Evolutionary conservation across 2,329 filamentous ascomycete genomes (phyloP).

Genomic region (Aspergillus fumigatus): DNA sequence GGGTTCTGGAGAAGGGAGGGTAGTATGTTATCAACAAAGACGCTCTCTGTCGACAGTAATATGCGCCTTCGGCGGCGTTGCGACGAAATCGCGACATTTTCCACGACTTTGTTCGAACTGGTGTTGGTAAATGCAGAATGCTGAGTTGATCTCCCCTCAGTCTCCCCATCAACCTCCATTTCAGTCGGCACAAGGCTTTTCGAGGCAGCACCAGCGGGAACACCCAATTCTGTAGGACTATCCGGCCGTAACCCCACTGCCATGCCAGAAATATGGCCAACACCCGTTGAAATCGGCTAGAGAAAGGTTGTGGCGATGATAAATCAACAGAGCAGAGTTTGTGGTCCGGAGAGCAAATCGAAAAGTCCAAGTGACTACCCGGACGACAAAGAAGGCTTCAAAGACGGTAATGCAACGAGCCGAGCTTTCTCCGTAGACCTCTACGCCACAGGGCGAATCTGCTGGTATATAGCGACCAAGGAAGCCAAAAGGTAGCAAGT

Average conservation of each 20-base stretch:
- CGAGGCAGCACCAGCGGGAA: constrained; percentile 1
- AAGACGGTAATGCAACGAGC: not conserved
- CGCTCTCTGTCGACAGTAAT: constrained; percentile 36
- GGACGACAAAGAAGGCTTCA: not conserved
- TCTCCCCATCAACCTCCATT: constrained; percentile 26
- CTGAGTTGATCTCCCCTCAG: constrained; percentile 13
- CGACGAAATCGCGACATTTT: constrained; percentile 2
- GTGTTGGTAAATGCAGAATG: constrained; percentile 1
- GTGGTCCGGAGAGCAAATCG: not conserved
- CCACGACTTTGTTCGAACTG: not conserved
- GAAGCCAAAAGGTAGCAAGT: not conserved
- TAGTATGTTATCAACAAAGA: constrained; percentile 37
- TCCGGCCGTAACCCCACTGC: constrained; percentile 15
- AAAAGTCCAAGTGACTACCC: not conserved
- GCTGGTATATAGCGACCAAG: not conserved
- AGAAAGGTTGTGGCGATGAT: not conserved
- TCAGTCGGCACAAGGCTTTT: constrained; percentile 15
- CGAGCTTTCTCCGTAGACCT: not conserved
- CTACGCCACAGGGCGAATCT: not conserved
- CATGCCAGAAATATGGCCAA: constrained; percentile 11
- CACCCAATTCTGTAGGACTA: not conserved
- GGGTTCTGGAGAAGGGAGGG: constrained; percentile 36
- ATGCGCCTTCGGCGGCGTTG: constrained; percentile 24
- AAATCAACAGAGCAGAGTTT: not conserved
- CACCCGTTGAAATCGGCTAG: not conserved